Conservation (phyloP, 148 eudicot genomes). For the Rheum nobile region DNA sequence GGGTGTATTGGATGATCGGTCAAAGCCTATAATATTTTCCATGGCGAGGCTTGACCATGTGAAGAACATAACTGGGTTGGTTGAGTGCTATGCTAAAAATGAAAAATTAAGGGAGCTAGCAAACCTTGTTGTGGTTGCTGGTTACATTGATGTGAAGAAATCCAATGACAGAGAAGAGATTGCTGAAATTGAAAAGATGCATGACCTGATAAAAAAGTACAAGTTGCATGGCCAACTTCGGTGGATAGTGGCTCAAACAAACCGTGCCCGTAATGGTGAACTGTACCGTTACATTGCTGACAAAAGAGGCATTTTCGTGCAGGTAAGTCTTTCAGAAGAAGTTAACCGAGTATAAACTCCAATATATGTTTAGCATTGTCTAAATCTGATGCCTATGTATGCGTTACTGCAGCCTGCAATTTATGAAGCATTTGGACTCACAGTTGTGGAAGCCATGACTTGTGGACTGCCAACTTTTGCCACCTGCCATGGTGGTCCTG, state of each 20-base stretch:
- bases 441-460: constrained; percentile 95
- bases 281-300: constrained; percentile 94
- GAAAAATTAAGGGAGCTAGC: constrained; percentile 51
- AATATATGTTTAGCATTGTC: not conserved
- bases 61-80: constrained; percentile 87
- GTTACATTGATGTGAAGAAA: constrained; percentile 72
- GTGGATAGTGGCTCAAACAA: constrained; percentile 82
- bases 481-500: constrained; percentile 93
- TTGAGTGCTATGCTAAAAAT: constrained; percentile 81
- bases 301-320: constrained; percentile 80
- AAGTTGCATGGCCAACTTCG: constrained; percentile 64
- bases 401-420: constrained; percentile 63
- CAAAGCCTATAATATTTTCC: constrained; percentile 87
- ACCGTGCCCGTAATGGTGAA: constrained; percentile 83
- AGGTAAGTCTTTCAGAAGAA: constrained; percentile 32
- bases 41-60: constrained; percentile 98
- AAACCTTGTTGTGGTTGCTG: constrained; percentile 80
- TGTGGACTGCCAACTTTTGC: constrained; percentile 98
- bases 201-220: constrained; percentile 58
- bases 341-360: not conserved
- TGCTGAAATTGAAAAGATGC: constrained; percentile 90
- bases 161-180: constrained; percentile 92
- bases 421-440: constrained; percentile 97
- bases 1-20: constrained; percentile 58
- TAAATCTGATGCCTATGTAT: not conserved